Evolutionary conservation across 768 basidiomycete genomes (phyloP), one percentile per base, ranked within the genome.

Genomic region (Lactarius quietus): DNA sequence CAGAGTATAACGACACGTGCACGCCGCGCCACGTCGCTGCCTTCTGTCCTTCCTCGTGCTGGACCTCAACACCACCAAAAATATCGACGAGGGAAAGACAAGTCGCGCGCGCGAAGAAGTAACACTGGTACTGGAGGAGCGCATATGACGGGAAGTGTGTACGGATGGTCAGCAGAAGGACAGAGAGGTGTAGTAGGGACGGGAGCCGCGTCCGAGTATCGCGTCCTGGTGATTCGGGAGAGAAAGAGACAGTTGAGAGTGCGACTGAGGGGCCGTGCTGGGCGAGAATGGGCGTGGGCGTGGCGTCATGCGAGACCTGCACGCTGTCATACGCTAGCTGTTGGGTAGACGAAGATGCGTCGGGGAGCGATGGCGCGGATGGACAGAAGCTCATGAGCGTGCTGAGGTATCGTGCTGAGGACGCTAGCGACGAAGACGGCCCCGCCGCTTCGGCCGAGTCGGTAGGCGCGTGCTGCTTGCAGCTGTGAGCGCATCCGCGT

Each of bases 91-190:
- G 67, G 6, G 64, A 38, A 45, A 68, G 67, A 28, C 59, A 54
- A 18, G 59, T 63, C 53, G 60, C 63, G 41, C 69, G 64, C 17
- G 69, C 67, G 51, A 70, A 70, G 48, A 69, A 70, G 36, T 65
- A 70, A 59, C 69, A 70, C n/a, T 70, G 69, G 41, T 61, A 64
- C 36, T 57, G 53, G 20, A 70, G 63, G 28, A 70, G 67, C n/a
- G 52, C 67, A 9, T 70, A 70, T 12, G 60, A 55, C 5, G 69
- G 69, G 54, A 70, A 70, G 57, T 68, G 59, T 10, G 57, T 9
- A 52, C 56, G 69, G 55, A 70, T 64, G 31, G 61, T 57, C 14
- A 65, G 61, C 3, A 70, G 59, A 48, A 70, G 69, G 59, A 70
- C 35, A 36, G 63, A 55, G 36, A 70, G 61, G 54, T 70, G 67